Base-by-base conservation (phyloP, 352 stramenopile genomes). In the Phytophthora lateralis region DNA sequence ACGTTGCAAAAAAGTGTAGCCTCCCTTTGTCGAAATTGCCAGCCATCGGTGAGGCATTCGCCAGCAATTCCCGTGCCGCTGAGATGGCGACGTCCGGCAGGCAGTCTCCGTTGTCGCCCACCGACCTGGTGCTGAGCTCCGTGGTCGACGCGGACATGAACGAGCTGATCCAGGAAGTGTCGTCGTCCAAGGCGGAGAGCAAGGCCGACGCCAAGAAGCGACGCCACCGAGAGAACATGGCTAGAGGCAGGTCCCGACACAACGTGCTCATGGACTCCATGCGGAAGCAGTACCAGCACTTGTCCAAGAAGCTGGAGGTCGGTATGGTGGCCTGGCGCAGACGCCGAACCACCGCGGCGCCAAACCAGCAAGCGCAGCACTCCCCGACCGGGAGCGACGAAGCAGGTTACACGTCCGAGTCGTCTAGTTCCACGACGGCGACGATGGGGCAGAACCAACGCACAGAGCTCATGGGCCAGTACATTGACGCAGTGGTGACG, bases 221-320 rank as follows among this genome's bases (percentile, higher is more conserved):
- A 0, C 56, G 63, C 5, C 63, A 71, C 27, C 63, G 63, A 27
- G 63, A 71, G 26, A 71, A 60, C 41, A 75, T 72, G 67, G 67
- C 67, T 2, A 48, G 49, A 50, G 67, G 67, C 14, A 55, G 67
- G 35, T 72, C 67, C 27, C 53, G 67, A 41, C 62, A 75, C 37
- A 62, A 67, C 20, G 51, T 55, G 10, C 51, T 67, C 17, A 70
- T 75, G 56, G 52, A 53, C 7, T 55, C 44, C 12, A 69, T 75
- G 62, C 21, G 67, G 6, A 67, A 65, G 34, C 62, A 75, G 48
- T 70, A 70, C 43, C 46, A 63, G 20, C 39, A 65, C 0, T 24
- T 75, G 47, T 46, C 62, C 26, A 30, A 52, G 39, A 57, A 60
- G 39, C 57, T 75, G 41, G 50, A 72, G 56, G 61, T 18, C 6